Conservation (phyloP, 345 rosid species). For the Salix koriyanagi region DNA sequence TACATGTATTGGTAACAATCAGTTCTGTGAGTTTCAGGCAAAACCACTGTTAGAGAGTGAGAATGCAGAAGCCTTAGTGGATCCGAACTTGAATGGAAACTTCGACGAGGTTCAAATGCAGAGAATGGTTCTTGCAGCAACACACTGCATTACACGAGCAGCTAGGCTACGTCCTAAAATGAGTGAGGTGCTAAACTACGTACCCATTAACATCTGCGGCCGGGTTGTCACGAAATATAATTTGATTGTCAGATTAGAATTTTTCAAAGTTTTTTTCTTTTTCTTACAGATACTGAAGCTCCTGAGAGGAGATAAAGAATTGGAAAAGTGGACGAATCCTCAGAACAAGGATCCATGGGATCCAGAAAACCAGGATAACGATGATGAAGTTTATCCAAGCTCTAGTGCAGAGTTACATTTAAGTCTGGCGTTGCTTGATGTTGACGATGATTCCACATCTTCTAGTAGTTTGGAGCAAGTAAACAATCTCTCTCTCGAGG, state of each 20-base stretch:
- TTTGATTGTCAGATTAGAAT: not conserved
- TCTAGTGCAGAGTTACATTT: conserved; percentile 56
- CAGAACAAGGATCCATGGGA: conserved; percentile 14
- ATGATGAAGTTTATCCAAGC: conserved; percentile 82
- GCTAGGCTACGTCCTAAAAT: conserved; percentile 78
- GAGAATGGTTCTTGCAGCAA: conserved; percentile 73
- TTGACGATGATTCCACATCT: conserved; percentile 62
- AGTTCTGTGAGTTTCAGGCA: conserved; percentile 52
- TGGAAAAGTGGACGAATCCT: conserved; percentile 24
- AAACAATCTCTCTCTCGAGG: conserved; percentile 43
- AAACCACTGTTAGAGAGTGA: conserved; percentile 59
- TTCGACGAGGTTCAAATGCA: conserved; percentile 59
- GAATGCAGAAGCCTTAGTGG: conserved; percentile 50
- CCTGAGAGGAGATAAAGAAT: conserved; percentile 45
- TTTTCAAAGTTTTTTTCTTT: not conserved
- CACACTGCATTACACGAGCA: conserved; percentile 60
- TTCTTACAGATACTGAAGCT: conserved; percentile 55
- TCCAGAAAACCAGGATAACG: conserved; percentile 42
- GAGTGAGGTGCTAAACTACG: conserved; percentile 43
- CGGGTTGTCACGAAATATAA: not conserved
- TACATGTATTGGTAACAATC: not conserved
- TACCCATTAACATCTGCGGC: not conserved
- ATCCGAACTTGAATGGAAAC: conserved; percentile 48
- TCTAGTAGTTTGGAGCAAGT: conserved; percentile 57
- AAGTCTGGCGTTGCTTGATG: conserved; percentile 66